phyloP scores from a whole-genome alignment of 441 rosid genomes.

The Iberis amara region DNA sequence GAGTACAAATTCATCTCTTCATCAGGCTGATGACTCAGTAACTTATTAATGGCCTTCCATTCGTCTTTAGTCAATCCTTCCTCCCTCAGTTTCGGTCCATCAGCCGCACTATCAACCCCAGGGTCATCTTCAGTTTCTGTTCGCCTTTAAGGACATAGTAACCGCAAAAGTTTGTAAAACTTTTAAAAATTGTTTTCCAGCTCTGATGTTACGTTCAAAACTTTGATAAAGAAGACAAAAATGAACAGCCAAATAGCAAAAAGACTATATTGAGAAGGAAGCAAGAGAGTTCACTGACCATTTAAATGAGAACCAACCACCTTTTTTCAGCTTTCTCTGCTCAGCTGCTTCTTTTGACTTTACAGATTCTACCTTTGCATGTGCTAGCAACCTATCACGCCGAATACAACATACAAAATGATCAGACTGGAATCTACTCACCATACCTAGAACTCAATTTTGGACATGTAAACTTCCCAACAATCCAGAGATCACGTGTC shows the following conservation, averaged over 20 bases:
- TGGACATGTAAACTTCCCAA: too few relatives aligned
- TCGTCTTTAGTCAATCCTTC: slow-evolving; percentile 88
- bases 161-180: too few relatives aligned
- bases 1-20: slow-evolving; percentile 56
- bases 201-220: slow-evolving; percentile 10
- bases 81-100: slow-evolving; percentile 45
- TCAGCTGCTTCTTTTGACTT: slow-evolving; percentile 93
- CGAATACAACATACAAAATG: slow-evolving; percentile 24
- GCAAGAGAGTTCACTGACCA: slow-evolving; percentile 51
- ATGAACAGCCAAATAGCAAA: slow-evolving; percentile 4
- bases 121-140: slow-evolving; percentile 49
- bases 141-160: slow-evolving; percentile 43
- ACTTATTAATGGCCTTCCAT: slow-evolving; percentile 89
- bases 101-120: slow-evolving; percentile 41
- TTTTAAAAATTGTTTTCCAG: background rate
- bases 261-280: slow-evolving; percentile 17
- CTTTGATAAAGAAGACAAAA: background rate
- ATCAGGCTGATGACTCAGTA: slow-evolving; percentile 84
- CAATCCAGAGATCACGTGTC: background rate
- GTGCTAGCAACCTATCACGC: slow-evolving; percentile 82
- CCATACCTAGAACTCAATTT: too few relatives aligned
- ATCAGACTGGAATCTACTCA: background rate
- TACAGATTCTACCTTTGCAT: slow-evolving; percentile 94
- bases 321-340: slow-evolving; percentile 62
- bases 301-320: slow-evolving; percentile 78